Conservation (phyloP, 306 rosid genomes). For the Quercus mongolica region DNA sequence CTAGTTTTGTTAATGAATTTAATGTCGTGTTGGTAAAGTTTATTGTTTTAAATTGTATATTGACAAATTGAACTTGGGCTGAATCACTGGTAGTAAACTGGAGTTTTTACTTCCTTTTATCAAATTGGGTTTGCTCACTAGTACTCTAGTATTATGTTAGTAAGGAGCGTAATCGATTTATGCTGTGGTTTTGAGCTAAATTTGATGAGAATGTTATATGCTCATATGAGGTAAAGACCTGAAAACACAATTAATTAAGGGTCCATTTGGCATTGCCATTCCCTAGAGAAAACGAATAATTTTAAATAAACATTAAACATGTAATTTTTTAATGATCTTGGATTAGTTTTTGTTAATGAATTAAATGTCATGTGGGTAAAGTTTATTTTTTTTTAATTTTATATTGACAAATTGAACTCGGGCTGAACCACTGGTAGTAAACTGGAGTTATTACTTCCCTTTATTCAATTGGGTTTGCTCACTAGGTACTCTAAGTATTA, state of each 20-base stretch:
- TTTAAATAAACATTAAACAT: too few relatives aligned
- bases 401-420: too few relatives aligned
- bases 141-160: not conserved
- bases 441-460: not conserved
- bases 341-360: too few relatives aligned
- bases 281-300: too few relatives aligned
- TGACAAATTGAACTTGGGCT: too few relatives aligned
- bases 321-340: too few relatives aligned
- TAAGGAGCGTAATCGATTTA: not conserved
- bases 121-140: not conserved
- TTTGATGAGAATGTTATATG: not conserved
- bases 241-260: not conserved
- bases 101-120: not conserved
- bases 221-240: not conserved
- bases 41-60: too few relatives aligned
- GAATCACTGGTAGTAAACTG: too few relatives aligned
- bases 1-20: too few relatives aligned
- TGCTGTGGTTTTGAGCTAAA: not conserved
- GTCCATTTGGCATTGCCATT: too few relatives aligned
- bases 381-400: too few relatives aligned
- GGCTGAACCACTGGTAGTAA: too few relatives aligned
- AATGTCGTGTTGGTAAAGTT: not conserved
- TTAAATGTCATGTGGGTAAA: not conserved
- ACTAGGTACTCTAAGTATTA: not conserved
- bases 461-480: not conserved